These are phyloP conservation scores for Trichoderma gracile DNA, from an alignment of 2,329 filamentous ascomycete species.

Conservation along the genomic window DNA sequence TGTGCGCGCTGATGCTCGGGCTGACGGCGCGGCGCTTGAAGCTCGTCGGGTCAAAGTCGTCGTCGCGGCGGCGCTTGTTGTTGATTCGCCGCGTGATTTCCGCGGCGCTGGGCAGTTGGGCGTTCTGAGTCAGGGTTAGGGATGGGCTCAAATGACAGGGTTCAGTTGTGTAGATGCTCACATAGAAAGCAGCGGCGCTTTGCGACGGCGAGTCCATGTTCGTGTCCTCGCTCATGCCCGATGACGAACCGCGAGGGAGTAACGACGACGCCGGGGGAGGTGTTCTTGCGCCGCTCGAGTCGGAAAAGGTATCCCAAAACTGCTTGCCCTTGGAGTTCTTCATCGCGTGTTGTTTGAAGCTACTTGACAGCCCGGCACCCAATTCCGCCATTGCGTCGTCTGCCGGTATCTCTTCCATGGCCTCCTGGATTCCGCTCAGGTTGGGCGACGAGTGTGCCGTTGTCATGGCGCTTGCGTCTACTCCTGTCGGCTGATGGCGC, in stretches of 20 bases:
- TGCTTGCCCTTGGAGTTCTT: slow-evolving; percentile 70
- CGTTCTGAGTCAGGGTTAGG: slow-evolving; percentile 28
- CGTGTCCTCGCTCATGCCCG: slow-evolving; percentile 67
- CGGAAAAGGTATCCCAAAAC: slow-evolving; percentile 76
- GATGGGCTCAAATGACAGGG: not conserved
- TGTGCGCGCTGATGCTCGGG: slow-evolving; percentile 86
- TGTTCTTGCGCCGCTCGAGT: slow-evolving; percentile 55
- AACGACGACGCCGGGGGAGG: slow-evolving; percentile 68
- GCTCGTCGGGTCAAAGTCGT: slow-evolving; percentile 82
- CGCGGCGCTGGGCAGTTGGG: slow-evolving; percentile 60
- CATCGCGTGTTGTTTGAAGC: slow-evolving; percentile 73
- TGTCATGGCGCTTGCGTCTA: slow-evolving; percentile 50
- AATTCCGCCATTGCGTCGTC: slow-evolving; percentile 66
- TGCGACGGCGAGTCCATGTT: slow-evolving; percentile 68
- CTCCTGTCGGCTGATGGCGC: slow-evolving; percentile 40
- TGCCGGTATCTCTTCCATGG: slow-evolving; percentile 68
- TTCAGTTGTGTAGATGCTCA: slow-evolving; percentile 41
- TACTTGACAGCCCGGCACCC: slow-evolving; percentile 54
- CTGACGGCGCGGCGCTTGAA: slow-evolving; percentile 92
- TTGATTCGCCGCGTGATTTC: slow-evolving; percentile 78
- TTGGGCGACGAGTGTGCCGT: slow-evolving; percentile 70
- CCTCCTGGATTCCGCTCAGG: slow-evolving; percentile 59
- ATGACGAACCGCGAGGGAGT: slow-evolving; percentile 60
- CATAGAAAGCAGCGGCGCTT: slow-evolving; percentile 39
- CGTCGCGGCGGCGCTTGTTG: slow-evolving; percentile 81